A percentile compares a stretch with the other conserved stretches of the same genome.
Evolutionary conservation across 192 early-diverging fungal genomes (phyloP).

Genomic region (Spizellomyces punctatus): DNA sequence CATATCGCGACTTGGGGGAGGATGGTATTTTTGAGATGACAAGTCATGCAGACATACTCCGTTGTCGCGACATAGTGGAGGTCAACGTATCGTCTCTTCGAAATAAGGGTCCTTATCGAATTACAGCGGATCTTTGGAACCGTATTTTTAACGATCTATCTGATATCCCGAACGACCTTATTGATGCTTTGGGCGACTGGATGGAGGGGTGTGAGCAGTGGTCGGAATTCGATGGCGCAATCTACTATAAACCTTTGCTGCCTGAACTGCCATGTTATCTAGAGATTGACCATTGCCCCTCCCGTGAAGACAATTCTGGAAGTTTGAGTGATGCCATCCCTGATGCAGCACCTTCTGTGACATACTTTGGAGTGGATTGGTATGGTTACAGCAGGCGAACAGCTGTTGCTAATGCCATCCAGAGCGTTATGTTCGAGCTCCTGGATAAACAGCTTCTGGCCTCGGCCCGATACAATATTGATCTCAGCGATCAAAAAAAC

Average conservation of each 20-base stretch:
- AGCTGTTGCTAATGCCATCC: neutral
- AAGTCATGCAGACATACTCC: constrained; percentile 8
- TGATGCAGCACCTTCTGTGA: neutral
- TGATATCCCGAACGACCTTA: neutral
- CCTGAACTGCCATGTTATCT: neutral
- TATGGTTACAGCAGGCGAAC: constrained; percentile 1
- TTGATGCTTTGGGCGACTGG: constrained; percentile 8
- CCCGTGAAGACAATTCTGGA: neutral
- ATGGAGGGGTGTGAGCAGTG: neutral
- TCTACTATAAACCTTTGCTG: constrained; percentile 4
- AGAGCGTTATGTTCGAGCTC: constrained; percentile 23
- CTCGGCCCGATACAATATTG: constrained; percentile 22
- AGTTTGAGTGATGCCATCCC: neutral
- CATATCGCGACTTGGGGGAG: constrained; percentile 6
- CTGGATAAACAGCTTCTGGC: constrained; percentile 30
- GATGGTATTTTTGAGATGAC: constrained; percentile 28
- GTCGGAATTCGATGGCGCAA: constrained; percentile 1
- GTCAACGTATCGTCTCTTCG: neutral
- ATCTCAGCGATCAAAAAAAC: constrained; percentile 12
- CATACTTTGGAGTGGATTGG: constrained; percentile 13
- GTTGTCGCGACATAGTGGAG: constrained; percentile 8
- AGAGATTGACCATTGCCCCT: neutral
- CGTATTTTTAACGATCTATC: neutral
- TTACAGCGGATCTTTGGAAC: neutral
- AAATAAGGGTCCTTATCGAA: neutral